Evolutionary conservation across 1,139 yeast species (phyloP).

Genomic region (Groenewaldozyma sp.): DNA sequence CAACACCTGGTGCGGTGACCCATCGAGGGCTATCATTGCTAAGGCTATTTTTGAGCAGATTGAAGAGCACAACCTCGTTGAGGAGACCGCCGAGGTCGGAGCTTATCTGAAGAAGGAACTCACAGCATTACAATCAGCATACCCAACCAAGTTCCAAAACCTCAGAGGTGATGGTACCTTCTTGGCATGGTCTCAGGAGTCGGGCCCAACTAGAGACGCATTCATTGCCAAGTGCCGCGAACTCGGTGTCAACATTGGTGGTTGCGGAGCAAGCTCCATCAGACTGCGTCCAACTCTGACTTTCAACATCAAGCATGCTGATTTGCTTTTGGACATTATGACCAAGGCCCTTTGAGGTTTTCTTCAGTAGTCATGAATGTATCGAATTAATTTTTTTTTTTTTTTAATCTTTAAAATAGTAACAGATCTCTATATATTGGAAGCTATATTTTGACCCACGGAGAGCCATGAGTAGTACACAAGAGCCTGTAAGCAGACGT

Average conservation of each 20-base stretch:
- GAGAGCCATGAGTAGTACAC: no score
- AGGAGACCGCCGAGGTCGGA: conserved; percentile 52
- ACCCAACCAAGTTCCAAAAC: conserved; percentile 43
- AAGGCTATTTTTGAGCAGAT: conserved; percentile 61
- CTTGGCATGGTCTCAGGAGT: conserved; percentile 64
- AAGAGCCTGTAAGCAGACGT: no score
- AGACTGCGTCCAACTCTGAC: conserved; percentile 71
- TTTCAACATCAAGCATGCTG: conserved; percentile 70
- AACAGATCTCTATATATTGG: no score
- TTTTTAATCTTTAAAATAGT: no score
- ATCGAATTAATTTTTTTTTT: no score
- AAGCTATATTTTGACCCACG: no score
- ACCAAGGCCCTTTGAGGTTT: conserved; percentile 19
- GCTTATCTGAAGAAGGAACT: conserved; percentile 49
- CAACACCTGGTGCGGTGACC: conserved; percentile 91
- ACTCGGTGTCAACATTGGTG: conserved; percentile 69
- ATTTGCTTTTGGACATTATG: conserved; percentile 40
- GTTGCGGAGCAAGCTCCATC: conserved; percentile 65
- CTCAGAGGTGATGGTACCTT: conserved; percentile 78
- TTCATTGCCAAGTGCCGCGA: conserved; percentile 49
- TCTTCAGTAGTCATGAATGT: no score
- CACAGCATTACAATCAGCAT: conserved; percentile 40
- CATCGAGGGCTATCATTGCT: conserved; percentile 66
- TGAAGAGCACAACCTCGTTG: conserved; percentile 48
- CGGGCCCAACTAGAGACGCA: conserved; percentile 46